Evolutionary conservation across 2,329 filamentous ascomycete genomes (phyloP), one percentile per base, ranked within the genome.

Genomic region (Phaeoacremonium minimum): DNA sequence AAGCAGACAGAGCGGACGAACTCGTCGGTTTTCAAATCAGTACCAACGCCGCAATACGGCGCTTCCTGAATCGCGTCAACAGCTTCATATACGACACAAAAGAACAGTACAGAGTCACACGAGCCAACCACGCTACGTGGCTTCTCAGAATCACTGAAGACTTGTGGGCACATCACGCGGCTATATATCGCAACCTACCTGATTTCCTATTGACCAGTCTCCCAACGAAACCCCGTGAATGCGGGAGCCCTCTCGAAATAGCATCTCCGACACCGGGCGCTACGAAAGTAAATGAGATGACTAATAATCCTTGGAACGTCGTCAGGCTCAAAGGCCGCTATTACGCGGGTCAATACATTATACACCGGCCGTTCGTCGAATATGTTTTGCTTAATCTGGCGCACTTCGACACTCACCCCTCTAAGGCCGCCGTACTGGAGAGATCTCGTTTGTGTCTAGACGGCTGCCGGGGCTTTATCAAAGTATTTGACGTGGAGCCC

Each of bases 281-380:
- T 14, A 39, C 44, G n/a, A 36, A 30, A 6, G 20, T 35, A 2
- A 38, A 38, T 17, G 40, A 38, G n/a, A 31, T 45, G 8, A 45
- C 46, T 0, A 57, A 57, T n/a, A 48, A 55, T n/a, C 44, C 50
- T 0, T 56, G 54, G 55, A 57, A 57, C 7, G 49, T 57, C 0
- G 16, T 55, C 0, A 34, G 55, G 14, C 43, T 57, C 1, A 45
- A 51, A 17, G 53, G 55, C 1, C 37, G 55, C 5, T 56, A 55
- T 15, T 56, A 46, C 7, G 52, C 55, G 0, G 55, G 52, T 0
- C 51, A 55, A 13, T 55, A 57, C 22, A 56, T 57, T 5, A 55
- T 57, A 1, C 49, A 57, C 16, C 39, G 53, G 2, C 55, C 55
- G 1, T 52, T 57, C 7, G 43, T 57, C 7, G 52, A 57, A 7